phyloP scores from a whole-genome alignment of 179 eudicot genomes.

The Camellia oleifera region DNA sequence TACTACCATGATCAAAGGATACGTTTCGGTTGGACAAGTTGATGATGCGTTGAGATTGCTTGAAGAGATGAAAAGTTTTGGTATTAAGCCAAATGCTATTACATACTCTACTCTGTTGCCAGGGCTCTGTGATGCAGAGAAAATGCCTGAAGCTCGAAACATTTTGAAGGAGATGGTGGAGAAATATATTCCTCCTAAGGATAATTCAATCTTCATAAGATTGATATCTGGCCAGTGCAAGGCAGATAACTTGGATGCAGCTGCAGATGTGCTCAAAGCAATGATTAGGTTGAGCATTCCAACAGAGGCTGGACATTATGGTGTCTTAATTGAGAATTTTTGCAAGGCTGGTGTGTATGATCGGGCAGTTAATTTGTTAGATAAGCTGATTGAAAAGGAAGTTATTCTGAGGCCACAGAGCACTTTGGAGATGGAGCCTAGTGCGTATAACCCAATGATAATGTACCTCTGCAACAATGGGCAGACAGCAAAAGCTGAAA shows the following conservation, averaged over 20 bases:
- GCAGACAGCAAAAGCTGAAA: conserved; percentile 71
- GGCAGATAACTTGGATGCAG: conserved; percentile 78
- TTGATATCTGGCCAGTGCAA: conserved; percentile 70
- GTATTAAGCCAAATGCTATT: conserved; percentile 66
- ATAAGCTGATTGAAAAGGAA: conserved; percentile 80
- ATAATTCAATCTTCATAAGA: conserved; percentile 61
- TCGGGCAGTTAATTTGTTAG: conserved; percentile 61
- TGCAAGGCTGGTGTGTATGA: conserved; percentile 70
- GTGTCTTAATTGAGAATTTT: conserved; percentile 68
- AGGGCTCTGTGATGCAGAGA: conserved; percentile 85
- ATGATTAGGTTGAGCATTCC: conserved; percentile 74
- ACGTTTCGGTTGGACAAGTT: conserved; percentile 58
- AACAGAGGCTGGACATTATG: conserved; percentile 89
- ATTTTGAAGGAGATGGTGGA: conserved; percentile 79
- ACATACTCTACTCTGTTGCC: conserved; percentile 83
- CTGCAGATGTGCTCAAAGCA: conserved; percentile 72
- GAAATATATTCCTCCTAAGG: conserved; percentile 53
- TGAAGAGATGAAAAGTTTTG: conserved; percentile 75
- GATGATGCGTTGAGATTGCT: conserved; percentile 78
- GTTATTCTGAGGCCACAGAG: conserved; percentile 62
- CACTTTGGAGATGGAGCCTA: conserved; percentile 61
- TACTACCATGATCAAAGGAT: conserved; percentile 90
- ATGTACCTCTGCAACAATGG: conserved; percentile 72
- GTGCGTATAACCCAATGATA: conserved; percentile 72
- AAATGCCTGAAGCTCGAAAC: conserved; percentile 59